A percentile compares a stretch with the other conserved stretches of the same genome.
phyloP scores from a whole-genome alignment of 176 grass and related monocot species.

The Triticum turgidum region DNA sequence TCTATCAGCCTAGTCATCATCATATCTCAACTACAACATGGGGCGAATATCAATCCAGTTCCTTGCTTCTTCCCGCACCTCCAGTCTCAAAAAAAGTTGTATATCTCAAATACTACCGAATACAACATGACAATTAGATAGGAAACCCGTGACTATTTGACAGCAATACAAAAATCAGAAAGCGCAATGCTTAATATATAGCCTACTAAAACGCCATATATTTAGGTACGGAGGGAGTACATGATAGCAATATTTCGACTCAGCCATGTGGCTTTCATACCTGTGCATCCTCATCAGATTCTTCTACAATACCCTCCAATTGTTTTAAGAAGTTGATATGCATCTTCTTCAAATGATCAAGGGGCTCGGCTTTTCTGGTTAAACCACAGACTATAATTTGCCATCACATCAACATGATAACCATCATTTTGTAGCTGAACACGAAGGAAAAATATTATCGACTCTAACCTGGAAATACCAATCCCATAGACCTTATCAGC shows the following conservation, averaged over 20 bases:
- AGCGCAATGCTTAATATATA: conserved; percentile 4
- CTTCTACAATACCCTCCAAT: conserved; percentile 34
- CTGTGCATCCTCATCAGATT: conserved; percentile 50
- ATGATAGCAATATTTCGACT: background rate
- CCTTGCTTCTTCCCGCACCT: background rate
- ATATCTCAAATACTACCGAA: conserved; percentile 11
- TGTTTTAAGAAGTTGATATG: conserved; percentile 53
- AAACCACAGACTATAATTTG: conserved; percentile 12
- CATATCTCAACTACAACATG: background rate
- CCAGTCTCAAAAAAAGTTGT: background rate
- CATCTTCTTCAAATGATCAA: conserved; percentile 64
- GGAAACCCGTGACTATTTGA: conserved; percentile 12
- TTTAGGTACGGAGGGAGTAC: too few species aligned
- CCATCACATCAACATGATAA: conserved; percentile 20
- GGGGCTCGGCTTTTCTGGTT: conserved; percentile 78
- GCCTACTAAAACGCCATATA: too few species aligned
- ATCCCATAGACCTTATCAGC: conserved; percentile 59
- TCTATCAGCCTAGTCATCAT: background rate
- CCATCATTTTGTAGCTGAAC: background rate
- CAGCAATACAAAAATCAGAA: background rate
- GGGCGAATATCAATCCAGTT: background rate
- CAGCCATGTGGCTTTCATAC: conserved; percentile 33
- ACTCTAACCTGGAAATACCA: conserved; percentile 67
- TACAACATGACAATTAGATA: conserved; percentile 16
- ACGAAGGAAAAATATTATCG: background rate